Conservation (phyloP, 257 asterid species). For the Fraxinus quadrangulata region DNA sequence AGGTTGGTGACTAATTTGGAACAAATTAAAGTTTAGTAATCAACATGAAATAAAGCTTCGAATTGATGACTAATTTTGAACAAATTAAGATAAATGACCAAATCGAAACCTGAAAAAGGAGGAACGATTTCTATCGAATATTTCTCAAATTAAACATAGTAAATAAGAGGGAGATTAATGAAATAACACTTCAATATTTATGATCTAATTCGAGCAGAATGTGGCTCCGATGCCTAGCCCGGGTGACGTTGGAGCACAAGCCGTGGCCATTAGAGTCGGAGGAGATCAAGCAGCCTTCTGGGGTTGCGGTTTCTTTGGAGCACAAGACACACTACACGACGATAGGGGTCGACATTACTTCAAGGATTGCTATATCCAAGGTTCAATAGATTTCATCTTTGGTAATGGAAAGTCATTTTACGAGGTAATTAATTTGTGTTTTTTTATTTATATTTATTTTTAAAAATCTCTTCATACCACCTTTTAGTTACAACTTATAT, state of each 20-base stretch:
- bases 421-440: conserved; percentile 48
- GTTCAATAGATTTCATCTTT: conserved; percentile 90
- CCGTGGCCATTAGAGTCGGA: conserved; percentile 75
- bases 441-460: neutral
- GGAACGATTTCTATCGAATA: no score
- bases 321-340: conserved; percentile 90
- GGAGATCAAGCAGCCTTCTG: conserved; percentile 84
- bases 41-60: neutral
- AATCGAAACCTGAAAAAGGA: no score
- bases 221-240: conserved; percentile 83
- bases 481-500: neutral
- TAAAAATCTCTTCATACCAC: neutral
- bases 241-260: conserved; percentile 87
- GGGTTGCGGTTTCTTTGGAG: conserved; percentile 98
- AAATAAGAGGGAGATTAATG: neutral
- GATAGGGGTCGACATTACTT: conserved; percentile 92
- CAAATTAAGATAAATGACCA: neutral
- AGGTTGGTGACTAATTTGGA: no score
- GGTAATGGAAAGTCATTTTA: conserved; percentile 85
- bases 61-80: neutral
- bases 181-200: neutral
- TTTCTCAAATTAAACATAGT: neutral
- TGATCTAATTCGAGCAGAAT: conserved; percentile 44
- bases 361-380: conserved; percentile 90
- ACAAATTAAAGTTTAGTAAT: neutral